phyloP scores from a whole-genome alignment of 257 asterid genomes.

The Solanum dulcamara region DNA sequence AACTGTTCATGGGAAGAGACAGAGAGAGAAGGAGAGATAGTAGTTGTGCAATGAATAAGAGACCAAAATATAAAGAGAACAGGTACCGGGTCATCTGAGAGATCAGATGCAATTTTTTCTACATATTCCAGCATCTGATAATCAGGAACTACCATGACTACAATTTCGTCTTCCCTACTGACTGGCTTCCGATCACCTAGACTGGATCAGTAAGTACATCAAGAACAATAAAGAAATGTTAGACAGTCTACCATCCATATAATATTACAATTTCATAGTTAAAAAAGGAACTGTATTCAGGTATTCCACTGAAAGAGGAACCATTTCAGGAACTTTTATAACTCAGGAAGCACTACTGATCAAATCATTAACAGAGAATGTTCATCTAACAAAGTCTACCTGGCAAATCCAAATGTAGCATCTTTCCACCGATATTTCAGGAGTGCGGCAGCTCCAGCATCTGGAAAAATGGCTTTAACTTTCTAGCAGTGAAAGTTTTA shows the following conservation, averaged over 20 bases:
- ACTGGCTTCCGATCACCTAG: slow-evolving; percentile 93
- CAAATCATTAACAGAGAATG: neutral
- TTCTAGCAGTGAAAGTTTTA: slow-evolving; percentile 34
- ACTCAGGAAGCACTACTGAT: neutral
- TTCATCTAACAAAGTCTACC: slow-evolving; percentile 26
- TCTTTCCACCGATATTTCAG: slow-evolving; percentile 85
- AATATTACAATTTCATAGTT: neutral
- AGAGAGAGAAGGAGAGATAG: neutral
- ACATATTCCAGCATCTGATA: slow-evolving; percentile 91
- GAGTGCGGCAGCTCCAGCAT: slow-evolving; percentile 98
- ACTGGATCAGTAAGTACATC: slow-evolving; percentile 31
- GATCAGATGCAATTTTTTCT: slow-evolving; percentile 66
- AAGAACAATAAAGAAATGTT: slow-evolving; percentile 6
- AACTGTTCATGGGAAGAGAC: neutral
- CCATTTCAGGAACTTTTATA: neutral
- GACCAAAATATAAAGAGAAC: neutral
- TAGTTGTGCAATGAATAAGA: neutral
- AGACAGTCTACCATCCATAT: neutral
- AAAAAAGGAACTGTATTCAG: neutral
- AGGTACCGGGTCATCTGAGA: slow-evolving; percentile 80
- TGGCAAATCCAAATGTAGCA: slow-evolving; percentile 74
- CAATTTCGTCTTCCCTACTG: slow-evolving; percentile 59
- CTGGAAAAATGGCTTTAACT: slow-evolving; percentile 91
- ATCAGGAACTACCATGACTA: slow-evolving; percentile 96
- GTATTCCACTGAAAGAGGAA: neutral